Evolutionary conservation across 2,329 filamentous ascomycete species (phyloP).

Genomic region (Mycosphaerelloides madeirae): DNA sequence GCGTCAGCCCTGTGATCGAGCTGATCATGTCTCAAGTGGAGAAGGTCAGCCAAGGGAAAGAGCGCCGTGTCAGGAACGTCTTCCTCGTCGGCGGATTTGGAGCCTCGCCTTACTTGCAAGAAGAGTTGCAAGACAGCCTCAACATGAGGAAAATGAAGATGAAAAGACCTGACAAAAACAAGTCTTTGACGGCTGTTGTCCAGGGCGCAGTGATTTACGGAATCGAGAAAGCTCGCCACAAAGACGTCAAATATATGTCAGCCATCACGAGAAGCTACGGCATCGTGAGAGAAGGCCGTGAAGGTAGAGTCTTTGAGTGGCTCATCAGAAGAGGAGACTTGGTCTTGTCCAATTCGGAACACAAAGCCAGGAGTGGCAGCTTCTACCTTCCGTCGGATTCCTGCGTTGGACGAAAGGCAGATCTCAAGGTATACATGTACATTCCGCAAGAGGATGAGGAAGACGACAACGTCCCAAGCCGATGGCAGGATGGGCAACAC

Average conservation of each 20-base stretch:
- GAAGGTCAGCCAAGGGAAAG: not conserved
- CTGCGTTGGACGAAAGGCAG: too few relatives aligned
- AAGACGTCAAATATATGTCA: constrained; percentile 1
- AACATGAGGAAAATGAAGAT: not conserved
- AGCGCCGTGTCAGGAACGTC: not conserved
- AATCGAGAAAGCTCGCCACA: constrained; percentile 3
- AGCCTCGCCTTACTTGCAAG: constrained; percentile 4
- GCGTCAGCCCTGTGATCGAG: not conserved
- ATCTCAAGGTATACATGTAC: too few relatives aligned
- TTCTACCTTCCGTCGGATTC: too few relatives aligned
- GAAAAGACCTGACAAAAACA: constrained; percentile 1
- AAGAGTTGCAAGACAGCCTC: not conserved
- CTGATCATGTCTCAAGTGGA: not conserved
- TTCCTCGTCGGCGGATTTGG: constrained; percentile 3
- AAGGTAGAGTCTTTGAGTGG: constrained; percentile 1
- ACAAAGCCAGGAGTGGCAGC: too few relatives aligned
- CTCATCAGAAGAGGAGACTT: not conserved
- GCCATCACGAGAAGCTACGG: constrained; percentile 1
- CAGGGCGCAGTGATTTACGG: constrained; percentile 2
- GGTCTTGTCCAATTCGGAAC: not conserved
- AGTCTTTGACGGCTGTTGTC: constrained; percentile 5
- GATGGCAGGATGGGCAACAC: not conserved
- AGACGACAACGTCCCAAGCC: not conserved
- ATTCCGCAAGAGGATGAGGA: not conserved
- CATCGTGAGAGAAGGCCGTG: not conserved